phyloP scores from a whole-genome alignment of 371 early-diverging fungal genomes.

The Sporodiniella umbellata region DNA sequence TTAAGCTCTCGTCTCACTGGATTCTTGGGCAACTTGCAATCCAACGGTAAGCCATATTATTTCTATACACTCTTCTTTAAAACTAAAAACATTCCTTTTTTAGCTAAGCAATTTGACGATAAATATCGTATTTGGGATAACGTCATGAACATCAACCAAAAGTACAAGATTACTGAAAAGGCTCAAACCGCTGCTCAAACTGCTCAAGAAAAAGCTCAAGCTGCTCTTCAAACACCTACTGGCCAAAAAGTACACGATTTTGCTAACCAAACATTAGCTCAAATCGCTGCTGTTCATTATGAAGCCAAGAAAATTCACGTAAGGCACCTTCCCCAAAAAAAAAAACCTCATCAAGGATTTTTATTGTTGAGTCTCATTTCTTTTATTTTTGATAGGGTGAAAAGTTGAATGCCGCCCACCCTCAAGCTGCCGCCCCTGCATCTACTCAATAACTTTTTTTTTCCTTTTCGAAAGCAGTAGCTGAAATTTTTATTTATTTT shows the following conservation, averaged over 20 bases:
- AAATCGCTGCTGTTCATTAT: conserved; percentile 57
- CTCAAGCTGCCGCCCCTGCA: no score
- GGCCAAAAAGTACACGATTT: conserved; percentile 56
- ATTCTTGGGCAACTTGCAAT: conserved; percentile 27
- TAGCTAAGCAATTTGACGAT: conserved; percentile 53
- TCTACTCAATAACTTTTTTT: no score
- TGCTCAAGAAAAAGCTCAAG: conserved; percentile 44
- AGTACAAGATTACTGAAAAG: conserved; percentile 60
- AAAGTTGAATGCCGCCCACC: no score
- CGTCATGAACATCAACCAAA: conserved; percentile 51
- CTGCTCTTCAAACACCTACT: conserved; percentile 56
- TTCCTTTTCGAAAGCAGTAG: no score
- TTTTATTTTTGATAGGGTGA: no score
- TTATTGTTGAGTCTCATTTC: no score
- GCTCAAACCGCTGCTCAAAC: conserved; percentile 44
- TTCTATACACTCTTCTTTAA: neutral
- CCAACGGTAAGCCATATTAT: conserved; percentile 24
- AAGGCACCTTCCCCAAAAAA: neutral
- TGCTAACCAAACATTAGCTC: conserved; percentile 49
- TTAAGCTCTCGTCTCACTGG: conserved; percentile 26
- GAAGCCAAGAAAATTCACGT: conserved; percentile 57
- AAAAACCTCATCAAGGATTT: no score
- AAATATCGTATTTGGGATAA: conserved; percentile 58
- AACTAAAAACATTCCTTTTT: no score
- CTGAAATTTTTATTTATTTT: no score